These are phyloP conservation scores for Sindora glabra DNA, from an alignment of 306 rosid species.

Conservation along the genomic window DNA sequence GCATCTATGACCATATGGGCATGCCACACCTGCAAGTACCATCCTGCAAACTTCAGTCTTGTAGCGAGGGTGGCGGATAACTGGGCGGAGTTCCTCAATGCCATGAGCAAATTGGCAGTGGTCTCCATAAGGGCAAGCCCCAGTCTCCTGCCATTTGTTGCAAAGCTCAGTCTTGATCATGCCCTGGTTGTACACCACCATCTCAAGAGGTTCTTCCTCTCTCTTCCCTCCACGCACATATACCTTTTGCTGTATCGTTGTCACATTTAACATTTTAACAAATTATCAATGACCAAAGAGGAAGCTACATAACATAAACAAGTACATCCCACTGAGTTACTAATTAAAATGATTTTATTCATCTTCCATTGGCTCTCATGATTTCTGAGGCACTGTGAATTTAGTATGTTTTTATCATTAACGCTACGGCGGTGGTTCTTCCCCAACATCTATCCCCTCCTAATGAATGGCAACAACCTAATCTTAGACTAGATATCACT, in stretches of 20 bases:
- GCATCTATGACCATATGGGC: slow-evolving; percentile 93
- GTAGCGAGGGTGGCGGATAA: slow-evolving; percentile 92
- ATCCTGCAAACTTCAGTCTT: slow-evolving; percentile 92
- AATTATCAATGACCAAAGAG: not conserved
- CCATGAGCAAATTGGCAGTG: slow-evolving; percentile 93
- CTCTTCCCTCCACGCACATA: slow-evolving; percentile 46
- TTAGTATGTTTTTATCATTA: too few relatives aligned
- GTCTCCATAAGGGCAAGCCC: slow-evolving; percentile 71
- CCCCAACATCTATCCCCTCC: not conserved
- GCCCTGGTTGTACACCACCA: slow-evolving; percentile 79
- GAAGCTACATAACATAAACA: not conserved
- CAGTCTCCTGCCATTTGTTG: slow-evolving; percentile 90
- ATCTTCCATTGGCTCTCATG: not conserved
- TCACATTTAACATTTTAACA: slow-evolving; percentile 13
- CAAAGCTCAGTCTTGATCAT: slow-evolving; percentile 91
- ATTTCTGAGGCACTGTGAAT: too few relatives aligned
- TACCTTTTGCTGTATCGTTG: slow-evolving; percentile 39
- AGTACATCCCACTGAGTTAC: too few relatives aligned
- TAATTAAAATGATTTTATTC: too few relatives aligned
- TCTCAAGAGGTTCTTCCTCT: slow-evolving; percentile 50
- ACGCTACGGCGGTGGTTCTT: not conserved
- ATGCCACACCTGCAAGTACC: slow-evolving; percentile 59
- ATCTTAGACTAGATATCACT: too few relatives aligned
- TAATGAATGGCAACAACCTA: not conserved
- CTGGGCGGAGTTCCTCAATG: slow-evolving; percentile 77